Evolutionary conservation across 495 filamentous ascomycete genomes (phyloP), one percentile per base, ranked within the genome.

Genomic region (Haplographium delicatum): DNA sequence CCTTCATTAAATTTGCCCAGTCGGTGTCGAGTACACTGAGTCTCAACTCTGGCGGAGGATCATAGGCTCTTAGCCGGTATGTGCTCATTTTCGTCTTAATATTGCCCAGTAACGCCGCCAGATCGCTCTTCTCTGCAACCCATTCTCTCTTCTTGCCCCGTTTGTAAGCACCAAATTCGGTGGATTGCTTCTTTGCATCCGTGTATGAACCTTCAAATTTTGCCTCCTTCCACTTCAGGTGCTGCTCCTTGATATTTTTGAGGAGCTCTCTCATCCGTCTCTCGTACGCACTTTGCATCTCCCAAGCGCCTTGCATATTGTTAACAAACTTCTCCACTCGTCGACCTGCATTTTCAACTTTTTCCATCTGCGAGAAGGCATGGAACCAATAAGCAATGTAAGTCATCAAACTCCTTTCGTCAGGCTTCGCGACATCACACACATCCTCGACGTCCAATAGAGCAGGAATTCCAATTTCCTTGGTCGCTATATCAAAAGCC

Each of bases 301-400:
- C 90, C 93, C 94, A 97, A 3, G 93, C 90, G n/a, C 91, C 93
- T 56, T 96, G 89, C 93, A 97, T 97, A 62, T 93, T 96, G 62
- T 86, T 88, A 38, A 97, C 87, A 58, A 98, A 98, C 71, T 98
- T 98, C 72, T 98, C 93, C 2, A 98, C 93, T 50, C 93, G 80
- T 47, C 93, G 79, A 2, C 93, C 93, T 2, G 94, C 94, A 64
- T 97, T 98, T 63, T 98, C 93, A 10, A 98, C 94, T 54, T 89
- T 79, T 67, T 98, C 93, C 80, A 98, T 88, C 62, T 96, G 90
- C 19, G 91, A 96, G 62, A 98, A 98, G 50, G 93, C 94, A 60
- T 98, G 93, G 76, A 97, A 98, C 93, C 94, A 98, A 68, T 97
- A 97, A 51, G 93, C 93, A 57, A 98, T 97, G 63, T 98, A 98